A percentile compares a stretch with the other conserved stretches of the same genome.
These are phyloP conservation scores for Raddia guianensis DNA, from an alignment of 176 grass and related monocot species.

Conservation along the genomic window DNA sequence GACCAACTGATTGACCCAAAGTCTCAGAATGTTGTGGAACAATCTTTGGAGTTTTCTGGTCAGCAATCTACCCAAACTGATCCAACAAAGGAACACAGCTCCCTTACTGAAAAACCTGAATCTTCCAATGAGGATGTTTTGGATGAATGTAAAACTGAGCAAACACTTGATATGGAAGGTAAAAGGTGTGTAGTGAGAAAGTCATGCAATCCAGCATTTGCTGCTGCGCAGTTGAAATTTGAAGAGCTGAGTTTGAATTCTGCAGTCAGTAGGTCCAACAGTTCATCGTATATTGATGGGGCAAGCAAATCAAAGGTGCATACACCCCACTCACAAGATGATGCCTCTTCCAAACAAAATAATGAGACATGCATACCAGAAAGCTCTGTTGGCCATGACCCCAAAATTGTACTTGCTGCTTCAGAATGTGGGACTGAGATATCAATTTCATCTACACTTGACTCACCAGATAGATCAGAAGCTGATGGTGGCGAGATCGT, in stretches of 20 bases:
- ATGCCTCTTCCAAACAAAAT: slow-evolving; percentile 47
- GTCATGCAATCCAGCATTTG: slow-evolving; percentile 76
- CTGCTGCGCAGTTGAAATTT: slow-evolving; percentile 90
- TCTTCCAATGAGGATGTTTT: slow-evolving; percentile 30
- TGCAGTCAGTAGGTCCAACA: slow-evolving; percentile 50
- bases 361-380: slow-evolving; percentile 45
- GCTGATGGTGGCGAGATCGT: slow-evolving; percentile 95
- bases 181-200: slow-evolving; percentile 57
- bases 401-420: slow-evolving; percentile 61
- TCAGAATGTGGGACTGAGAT: slow-evolving; percentile 99
- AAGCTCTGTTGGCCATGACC: slow-evolving; percentile 39
- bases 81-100: slow-evolving; percentile 28
- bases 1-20: slow-evolving; percentile 31
- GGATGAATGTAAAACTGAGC: slow-evolving; percentile 42
- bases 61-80: slow-evolving; percentile 42
- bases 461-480: slow-evolving; percentile 95
- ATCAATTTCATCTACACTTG: slow-evolving; percentile 95
- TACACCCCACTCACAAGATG: slow-evolving; percentile 36
- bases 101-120: slow-evolving; percentile 52
- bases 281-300: slow-evolving; percentile 52
- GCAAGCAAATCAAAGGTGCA: slow-evolving; percentile 47
- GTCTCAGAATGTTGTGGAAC: slow-evolving; percentile 34
- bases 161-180: slow-evolving; percentile 51
- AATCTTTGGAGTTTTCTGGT: slow-evolving; percentile 34
- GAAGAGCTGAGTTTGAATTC: slow-evolving; percentile 72